Base-by-base conservation (phyloP, 495 filamentous ascomycete species). In the Oidiodendron maius region DNA sequence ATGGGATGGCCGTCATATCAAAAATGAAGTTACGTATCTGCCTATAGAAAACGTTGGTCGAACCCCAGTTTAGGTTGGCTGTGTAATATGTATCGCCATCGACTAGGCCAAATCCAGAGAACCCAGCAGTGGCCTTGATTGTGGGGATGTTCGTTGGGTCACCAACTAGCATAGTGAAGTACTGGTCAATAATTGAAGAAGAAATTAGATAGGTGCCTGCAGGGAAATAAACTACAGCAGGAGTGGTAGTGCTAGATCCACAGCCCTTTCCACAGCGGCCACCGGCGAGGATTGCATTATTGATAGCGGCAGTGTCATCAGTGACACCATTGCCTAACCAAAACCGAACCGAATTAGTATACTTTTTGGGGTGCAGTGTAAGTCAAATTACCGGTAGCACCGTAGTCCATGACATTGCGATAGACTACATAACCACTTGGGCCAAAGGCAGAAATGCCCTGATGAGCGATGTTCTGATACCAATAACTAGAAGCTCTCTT, bases 31-130 rank as follows among this genome's bases (percentile, higher is more conserved):
- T 97, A 64, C 94, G 88, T 54, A 98, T 72, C 57, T 94, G 86
- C 37, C 93, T 89, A 77, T 89, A 96, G 75, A 98, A 98, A 72
- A 97, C 96, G 80, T 96, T 98, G 65, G 95, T 95, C 55, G 84
- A 88, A 68, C 82, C 95, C 68, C 68, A 80, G 61, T 81, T 79
- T 18, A 50, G 56, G 38, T 73, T 71, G 4, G 70, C 66, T 23
- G 76, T 57, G 21, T 71, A 65, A 60, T 98, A 96, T 0, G 90
- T 89, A 56, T 98, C 85, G 6, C 88, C 71, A 58, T 96, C 91
- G 57, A 98, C 88, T 17, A 98, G 74, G 15, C 82, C 91, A 66
- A 96, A 94, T 51, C 91, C 93, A 3, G 68, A 39, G 60, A 97
- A 97, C 51, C 62, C 62, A 9, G 83, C 58, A 1, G 79, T 63